Evolutionary conservation across 371 early-diverging fungal species (phyloP).

Genomic region (Mucor saturninus): DNA sequence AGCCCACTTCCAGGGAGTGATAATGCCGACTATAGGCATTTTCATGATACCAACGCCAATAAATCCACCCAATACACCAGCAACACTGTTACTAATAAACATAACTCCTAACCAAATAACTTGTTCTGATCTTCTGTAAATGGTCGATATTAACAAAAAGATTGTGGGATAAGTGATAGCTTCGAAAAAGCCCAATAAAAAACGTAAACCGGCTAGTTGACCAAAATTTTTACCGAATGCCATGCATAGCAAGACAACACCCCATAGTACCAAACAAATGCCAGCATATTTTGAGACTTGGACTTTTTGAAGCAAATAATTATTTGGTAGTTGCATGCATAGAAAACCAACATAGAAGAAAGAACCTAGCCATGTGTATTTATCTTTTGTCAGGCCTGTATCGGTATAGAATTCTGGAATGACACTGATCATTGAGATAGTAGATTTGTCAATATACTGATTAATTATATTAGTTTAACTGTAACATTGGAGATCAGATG

Average conservation of each 20-base stretch:
- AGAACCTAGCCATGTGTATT: slow-evolving; percentile 43
- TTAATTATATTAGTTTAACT: not conserved
- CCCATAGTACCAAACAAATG: slow-evolving; percentile 26
- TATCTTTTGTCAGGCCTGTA: slow-evolving; percentile 25
- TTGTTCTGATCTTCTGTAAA: slow-evolving; percentile 45
- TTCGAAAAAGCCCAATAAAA: slow-evolving; percentile 45
- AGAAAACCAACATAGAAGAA: slow-evolving; percentile 24
- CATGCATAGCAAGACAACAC: slow-evolving; percentile 26
- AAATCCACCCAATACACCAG: slow-evolving; percentile 28
- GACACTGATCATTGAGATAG: slow-evolving; percentile 32
- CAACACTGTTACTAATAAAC: slow-evolving; percentile 36
- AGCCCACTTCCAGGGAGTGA: slow-evolving; percentile 36
- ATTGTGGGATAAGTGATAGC: slow-evolving; percentile 39
- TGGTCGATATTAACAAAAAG: slow-evolving; percentile 37
- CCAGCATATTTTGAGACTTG: slow-evolving; percentile 26
- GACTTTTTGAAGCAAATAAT: slow-evolving; percentile 26
- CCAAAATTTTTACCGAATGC: slow-evolving; percentile 29
- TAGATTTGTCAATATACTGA: slow-evolving; percentile 10
- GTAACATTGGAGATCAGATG: not conserved
- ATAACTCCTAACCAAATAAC: slow-evolving; percentile 35
- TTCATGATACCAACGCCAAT: slow-evolving; percentile 38
- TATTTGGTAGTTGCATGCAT: slow-evolving; percentile 34
- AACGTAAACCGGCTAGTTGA: slow-evolving; percentile 37
- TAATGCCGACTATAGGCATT: slow-evolving; percentile 23
- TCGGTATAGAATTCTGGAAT: slow-evolving; percentile 35